Conservation (phyloP, 2,329 filamentous ascomycete species). For the Penicillium sp. region DNA sequence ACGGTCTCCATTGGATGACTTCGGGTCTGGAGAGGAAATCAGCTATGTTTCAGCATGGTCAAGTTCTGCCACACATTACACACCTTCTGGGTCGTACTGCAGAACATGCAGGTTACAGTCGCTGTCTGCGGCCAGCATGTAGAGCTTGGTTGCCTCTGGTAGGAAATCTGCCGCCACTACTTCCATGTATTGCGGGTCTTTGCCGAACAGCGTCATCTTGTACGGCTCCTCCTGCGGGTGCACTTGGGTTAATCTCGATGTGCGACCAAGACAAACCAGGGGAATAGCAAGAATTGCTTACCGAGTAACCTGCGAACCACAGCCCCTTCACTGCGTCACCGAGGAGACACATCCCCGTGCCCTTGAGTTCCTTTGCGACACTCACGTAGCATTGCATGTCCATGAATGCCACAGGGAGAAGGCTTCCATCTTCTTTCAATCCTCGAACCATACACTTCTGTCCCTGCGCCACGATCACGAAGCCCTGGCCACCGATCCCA, state of each 20-base stretch:
- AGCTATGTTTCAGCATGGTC: background rate
- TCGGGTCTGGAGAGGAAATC: conserved; percentile 61
- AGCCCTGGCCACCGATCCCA: conserved; percentile 77
- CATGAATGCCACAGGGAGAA: conserved; percentile 92
- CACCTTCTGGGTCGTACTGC: conserved; percentile 92
- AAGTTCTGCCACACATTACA: conserved; percentile 34
- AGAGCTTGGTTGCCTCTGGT: conserved; percentile 75
- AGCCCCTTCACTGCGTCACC: conserved; percentile 88
- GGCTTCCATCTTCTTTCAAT: conserved; percentile 86
- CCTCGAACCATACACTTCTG: conserved; percentile 97
- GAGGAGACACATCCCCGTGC: conserved; percentile 79
- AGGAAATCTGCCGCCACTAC: conserved; percentile 80
- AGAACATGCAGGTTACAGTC: conserved; percentile 82
- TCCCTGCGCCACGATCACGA: conserved; percentile 83
- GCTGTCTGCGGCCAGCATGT: conserved; percentile 74
- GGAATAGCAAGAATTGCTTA: conserved; percentile 31
- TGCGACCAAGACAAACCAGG: background rate
- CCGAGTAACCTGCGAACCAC: conserved; percentile 91
- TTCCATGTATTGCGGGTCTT: conserved; percentile 71
- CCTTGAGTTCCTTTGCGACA: conserved; percentile 72
- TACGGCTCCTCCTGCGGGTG: conserved; percentile 73
- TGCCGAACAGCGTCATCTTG: conserved; percentile 87
- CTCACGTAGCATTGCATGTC: conserved; percentile 94
- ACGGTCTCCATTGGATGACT: conserved; percentile 81
- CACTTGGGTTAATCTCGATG: conserved; percentile 3